Evolutionary conservation across 2,329 filamentous ascomycete species (phyloP).

Genomic region (Aquanectria penicillioides): DNA sequence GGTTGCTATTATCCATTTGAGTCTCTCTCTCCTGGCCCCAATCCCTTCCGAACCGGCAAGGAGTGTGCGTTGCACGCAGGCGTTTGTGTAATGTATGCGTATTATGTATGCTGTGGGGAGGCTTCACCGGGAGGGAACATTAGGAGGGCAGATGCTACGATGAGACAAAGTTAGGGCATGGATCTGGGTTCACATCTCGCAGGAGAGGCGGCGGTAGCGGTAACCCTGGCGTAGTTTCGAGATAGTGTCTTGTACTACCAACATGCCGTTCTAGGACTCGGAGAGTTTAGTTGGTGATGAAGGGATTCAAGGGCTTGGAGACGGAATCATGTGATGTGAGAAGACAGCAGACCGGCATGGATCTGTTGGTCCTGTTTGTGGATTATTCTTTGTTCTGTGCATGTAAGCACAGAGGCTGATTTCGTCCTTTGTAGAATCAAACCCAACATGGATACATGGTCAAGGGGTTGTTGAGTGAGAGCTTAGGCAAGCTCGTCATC

Average conservation of each 20-base stretch:
- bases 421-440: not conserved
- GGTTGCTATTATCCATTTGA: no score
- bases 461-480: not conserved
- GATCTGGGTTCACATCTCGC: constrained; percentile 18
- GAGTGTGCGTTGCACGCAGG: not conserved
- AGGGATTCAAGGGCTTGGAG: not conserved
- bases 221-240: not conserved
- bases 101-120: not conserved
- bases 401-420: not conserved
- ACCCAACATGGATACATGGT: not conserved
- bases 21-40: not conserved
- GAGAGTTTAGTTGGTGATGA: no score
- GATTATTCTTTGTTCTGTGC: not conserved
- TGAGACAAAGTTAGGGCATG: constrained; percentile 5
- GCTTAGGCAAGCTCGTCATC: not conserved
- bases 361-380: not conserved
- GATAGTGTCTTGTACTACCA: not conserved
- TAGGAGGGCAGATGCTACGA: not conserved
- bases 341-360: not conserved
- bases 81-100: not conserved
- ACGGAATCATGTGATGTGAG: not conserved
- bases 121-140: not conserved
- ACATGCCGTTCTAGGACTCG: no score
- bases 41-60: not conserved
- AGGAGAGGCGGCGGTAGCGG: constrained; percentile 4